Conservation (phyloP, 2,329 filamentous ascomycete species). For the Cladosporium cucumerinum region DNA sequence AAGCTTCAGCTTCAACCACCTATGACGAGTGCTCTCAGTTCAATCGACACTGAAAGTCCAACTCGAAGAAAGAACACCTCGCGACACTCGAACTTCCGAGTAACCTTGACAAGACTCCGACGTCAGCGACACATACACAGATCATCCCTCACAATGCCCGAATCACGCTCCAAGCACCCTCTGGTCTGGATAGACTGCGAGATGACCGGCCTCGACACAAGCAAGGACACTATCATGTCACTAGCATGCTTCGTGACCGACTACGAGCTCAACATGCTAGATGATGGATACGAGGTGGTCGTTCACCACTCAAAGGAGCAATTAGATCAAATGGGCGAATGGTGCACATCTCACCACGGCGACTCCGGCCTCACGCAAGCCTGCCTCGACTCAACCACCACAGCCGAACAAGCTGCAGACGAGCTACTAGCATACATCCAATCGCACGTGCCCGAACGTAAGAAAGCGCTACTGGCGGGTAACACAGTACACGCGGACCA, state of each 20-base stretch:
- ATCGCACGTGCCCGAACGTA: slow-evolving; percentile 62
- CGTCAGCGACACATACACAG: background rate
- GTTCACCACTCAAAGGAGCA: slow-evolving; percentile 69
- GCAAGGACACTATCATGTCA: slow-evolving; percentile 81
- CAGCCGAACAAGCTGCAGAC: slow-evolving; percentile 67
- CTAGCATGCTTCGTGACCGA: slow-evolving; percentile 91
- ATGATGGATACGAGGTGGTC: slow-evolving; percentile 76
- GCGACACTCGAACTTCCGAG: background rate
- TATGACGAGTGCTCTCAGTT: background rate
- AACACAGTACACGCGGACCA: slow-evolving; percentile 92
- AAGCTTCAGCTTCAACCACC: background rate
- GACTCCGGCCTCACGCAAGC: slow-evolving; percentile 76
- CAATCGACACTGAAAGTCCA: background rate
- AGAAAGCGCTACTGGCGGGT: slow-evolving; percentile 74
- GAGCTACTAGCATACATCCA: slow-evolving; percentile 76
- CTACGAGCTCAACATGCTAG: slow-evolving; percentile 69
- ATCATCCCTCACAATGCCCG: slow-evolving; percentile 37
- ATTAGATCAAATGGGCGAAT: slow-evolving; percentile 78
- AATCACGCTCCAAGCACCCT: slow-evolving; percentile 57
- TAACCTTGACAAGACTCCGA: background rate
- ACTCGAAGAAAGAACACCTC: background rate
- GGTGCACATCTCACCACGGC: slow-evolving; percentile 80
- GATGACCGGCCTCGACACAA: slow-evolving; percentile 87
- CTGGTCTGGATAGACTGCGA: slow-evolving; percentile 86
- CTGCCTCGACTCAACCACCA: slow-evolving; percentile 70